Evolutionary conservation across 352 stramenopile species (phyloP), one percentile per base, ranked within the genome.

Genomic region (Phytopythium sindhum): DNA sequence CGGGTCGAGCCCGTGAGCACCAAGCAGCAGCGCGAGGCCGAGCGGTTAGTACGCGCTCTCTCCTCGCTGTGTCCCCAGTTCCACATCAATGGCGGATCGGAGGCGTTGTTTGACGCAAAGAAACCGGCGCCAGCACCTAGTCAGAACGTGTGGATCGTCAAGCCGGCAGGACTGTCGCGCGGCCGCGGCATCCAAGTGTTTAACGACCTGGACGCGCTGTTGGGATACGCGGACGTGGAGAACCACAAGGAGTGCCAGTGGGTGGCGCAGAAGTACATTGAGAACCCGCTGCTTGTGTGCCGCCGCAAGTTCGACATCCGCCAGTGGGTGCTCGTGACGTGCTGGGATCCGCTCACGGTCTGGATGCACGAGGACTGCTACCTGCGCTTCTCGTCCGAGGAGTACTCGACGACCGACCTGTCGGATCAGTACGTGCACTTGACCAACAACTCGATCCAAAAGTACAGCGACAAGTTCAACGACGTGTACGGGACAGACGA

Each of bases 361-460:
- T 98, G 88, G 78, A 97, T 96, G 63, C 95, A 97, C 67, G 68
- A 91, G 33, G 77, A 97, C 68, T 98, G 87, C 73, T 98, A 98
- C 69, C 66, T 96, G 61, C 88, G 92, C 23, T 98, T 98, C 66
- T 91, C 82, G 53, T 93, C 90, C 1, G 86, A 96, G 52, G 81
- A 85, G 57, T 93, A 90, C 69, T 84, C 81, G 42, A 86, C 80
- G 60, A 74, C 90, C n/a, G 81, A 95, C 64, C 60, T 93, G 52
- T 82, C 67, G 15, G 91, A 98, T 66, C 74, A 83, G 61, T 97
- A 95, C 78, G 86, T 98, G 54, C 93, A 98, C 69, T 67, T 98
- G 41, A 96, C 93, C 35, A 98, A 98, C 75, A 98, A 98, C 77
- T 96, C 78, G 51, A 97, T 98, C 67, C 85, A 92, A 65, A 98